phyloP scores from a whole-genome alignment of 768 basidiomycete genomes.

The Pholiota microspora region DNA sequence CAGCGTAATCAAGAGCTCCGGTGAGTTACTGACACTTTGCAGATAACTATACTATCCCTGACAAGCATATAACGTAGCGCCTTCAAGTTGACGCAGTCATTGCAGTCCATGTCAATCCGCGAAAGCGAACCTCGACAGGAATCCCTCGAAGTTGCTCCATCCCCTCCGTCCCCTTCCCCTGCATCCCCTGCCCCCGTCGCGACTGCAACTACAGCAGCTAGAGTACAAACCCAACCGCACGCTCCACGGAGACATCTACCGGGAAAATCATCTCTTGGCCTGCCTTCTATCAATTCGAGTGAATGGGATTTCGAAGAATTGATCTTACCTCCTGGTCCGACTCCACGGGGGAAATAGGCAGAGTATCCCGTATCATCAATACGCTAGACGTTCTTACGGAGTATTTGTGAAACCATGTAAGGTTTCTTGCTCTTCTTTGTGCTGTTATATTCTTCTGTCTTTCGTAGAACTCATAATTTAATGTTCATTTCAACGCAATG shows the following conservation, averaged over 20 bases:
- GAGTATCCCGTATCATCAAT: too few species aligned
- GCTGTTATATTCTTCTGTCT: background rate
- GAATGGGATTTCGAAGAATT: slow-evolving; percentile 58
- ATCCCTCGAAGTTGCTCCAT: background rate
- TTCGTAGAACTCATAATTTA: too few species aligned
- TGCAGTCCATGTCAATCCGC: slow-evolving; percentile 36
- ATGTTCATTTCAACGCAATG: too few species aligned
- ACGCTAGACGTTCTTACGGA: background rate
- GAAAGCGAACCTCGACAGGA: slow-evolving; percentile 15
- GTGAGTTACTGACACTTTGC: slow-evolving; percentile 38
- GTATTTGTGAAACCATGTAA: background rate
- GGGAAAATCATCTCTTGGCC: slow-evolving; percentile 31
- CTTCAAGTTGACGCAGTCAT: slow-evolving; percentile 31
- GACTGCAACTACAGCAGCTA: background rate
- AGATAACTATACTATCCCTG: background rate
- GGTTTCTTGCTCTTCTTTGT: background rate
- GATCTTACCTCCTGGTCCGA: slow-evolving; percentile 40
- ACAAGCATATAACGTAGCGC: slow-evolving; percentile 29
- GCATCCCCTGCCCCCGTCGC: background rate
- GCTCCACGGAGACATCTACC: slow-evolving; percentile 16
- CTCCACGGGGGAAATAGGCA: slow-evolving; percentile 5
- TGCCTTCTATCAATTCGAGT: slow-evolving; percentile 46
- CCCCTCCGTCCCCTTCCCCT: background rate
- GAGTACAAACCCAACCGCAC: slow-evolving; percentile 3
- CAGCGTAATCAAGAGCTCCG: slow-evolving; percentile 72